These are phyloP conservation scores for Haematococcus lacustris DNA, from an alignment of 139 green algal genomes.

Conservation along the genomic window DNA sequence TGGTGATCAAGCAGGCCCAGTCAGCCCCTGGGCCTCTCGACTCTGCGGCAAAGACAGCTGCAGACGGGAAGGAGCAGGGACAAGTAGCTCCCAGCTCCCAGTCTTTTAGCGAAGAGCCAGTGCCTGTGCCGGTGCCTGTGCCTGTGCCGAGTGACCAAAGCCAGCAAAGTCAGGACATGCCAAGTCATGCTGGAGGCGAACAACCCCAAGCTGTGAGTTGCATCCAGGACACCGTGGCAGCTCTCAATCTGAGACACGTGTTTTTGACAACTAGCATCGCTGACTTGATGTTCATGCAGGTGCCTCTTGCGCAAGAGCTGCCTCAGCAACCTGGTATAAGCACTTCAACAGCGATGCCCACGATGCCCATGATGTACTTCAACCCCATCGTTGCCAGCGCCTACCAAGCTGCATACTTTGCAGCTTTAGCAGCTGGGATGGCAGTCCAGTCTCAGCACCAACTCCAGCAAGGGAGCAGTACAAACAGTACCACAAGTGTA, in stretches of 20 bases:
- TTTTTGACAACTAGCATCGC: not conserved
- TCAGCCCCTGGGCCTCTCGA: not conserved
- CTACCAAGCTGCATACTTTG: slow-evolving; percentile 46
- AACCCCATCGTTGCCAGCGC: slow-evolving; percentile 29
- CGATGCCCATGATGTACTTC: slow-evolving; percentile 12
- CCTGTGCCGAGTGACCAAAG: not conserved
- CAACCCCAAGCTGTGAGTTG: not conserved
- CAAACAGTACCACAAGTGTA: too few relatives aligned
- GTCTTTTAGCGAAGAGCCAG: not conserved
- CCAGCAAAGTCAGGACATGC: not conserved
- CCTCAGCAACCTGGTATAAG: too few relatives aligned
- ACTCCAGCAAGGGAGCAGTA: slow-evolving; percentile 7
- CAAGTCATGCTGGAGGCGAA: not conserved
- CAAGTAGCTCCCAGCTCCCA: too few relatives aligned
- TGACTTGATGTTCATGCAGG: not conserved
- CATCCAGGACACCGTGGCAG: not conserved
- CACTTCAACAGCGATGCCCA: too few relatives aligned
- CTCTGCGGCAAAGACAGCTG: not conserved
- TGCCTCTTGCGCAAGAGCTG: not conserved
- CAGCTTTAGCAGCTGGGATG: slow-evolving; percentile 19
- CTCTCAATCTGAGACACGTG: not conserved
- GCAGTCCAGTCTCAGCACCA: slow-evolving; percentile 1
- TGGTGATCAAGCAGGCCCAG: slow-evolving; percentile 46
- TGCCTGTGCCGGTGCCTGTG: not conserved
- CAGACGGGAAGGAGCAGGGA: too few relatives aligned